Evolutionary conservation across 1,284 basidiomycete species (phyloP).

Genomic region (Marasmius oreades): DNA sequence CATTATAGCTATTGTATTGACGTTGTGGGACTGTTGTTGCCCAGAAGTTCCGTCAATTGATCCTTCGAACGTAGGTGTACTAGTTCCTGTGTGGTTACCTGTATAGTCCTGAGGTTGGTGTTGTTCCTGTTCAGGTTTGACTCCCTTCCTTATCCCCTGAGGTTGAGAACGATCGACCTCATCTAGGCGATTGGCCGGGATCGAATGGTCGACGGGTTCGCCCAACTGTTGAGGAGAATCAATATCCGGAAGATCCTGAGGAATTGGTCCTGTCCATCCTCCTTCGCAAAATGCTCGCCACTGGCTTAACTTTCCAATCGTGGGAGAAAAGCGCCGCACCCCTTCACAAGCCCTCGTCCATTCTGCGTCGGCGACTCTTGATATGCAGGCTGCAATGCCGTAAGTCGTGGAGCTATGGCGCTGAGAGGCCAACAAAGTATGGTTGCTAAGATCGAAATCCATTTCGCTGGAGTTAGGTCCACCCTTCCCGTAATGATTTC

Average conservation of each 20-base stretch:
- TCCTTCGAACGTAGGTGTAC: neutral
- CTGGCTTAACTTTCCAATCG: conserved; percentile 64
- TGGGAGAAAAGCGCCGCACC: conserved; percentile 60
- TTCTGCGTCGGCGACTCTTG: conserved; percentile 71
- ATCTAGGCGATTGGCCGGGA: conserved; percentile 1
- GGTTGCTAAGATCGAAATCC: conserved; percentile 45
- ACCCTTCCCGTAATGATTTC: neutral
- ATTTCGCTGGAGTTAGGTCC: conserved; percentile 1
- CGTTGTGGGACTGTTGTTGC: neutral
- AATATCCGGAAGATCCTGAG: conserved; percentile 47
- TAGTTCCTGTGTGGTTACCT: neutral
- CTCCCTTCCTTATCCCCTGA: neutral
- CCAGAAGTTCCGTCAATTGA: neutral
- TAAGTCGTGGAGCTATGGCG: conserved; percentile 57
- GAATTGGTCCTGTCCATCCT: conserved; percentile 59
- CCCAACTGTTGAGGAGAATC: conserved; percentile 22
- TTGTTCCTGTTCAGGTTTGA: neutral
- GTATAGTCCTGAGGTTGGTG: neutral
- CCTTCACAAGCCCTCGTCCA: conserved; percentile 72
- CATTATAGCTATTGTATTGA: neutral
- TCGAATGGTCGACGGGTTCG: neutral
- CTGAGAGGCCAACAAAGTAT: conserved; percentile 58
- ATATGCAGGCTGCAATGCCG: conserved; percentile 57
- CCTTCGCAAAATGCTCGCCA: conserved; percentile 73
- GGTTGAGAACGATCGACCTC: neutral